A percentile compares a stretch with the other conserved stretches of the same genome.
phyloP scores from a whole-genome alignment of 805 yeast species.

The Barnettozyma botsteinii region DNA sequence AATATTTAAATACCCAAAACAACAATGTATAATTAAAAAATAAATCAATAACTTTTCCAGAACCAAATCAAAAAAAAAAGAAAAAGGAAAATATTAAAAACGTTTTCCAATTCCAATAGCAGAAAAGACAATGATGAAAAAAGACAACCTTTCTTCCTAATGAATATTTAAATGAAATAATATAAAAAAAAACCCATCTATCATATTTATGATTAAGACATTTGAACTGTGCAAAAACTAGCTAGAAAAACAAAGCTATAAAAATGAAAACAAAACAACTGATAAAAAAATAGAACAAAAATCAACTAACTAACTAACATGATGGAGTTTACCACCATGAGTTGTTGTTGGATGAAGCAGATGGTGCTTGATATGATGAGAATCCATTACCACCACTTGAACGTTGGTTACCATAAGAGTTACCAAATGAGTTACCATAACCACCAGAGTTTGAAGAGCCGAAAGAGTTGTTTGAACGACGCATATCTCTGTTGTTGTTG shows the following conservation, averaged over 20 bases:
- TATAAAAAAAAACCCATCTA: conserved; percentile 1
- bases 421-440: conserved; percentile 9
- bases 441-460: conserved; percentile 9
- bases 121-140: conserved; percentile 1
- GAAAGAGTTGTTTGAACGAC: conserved; percentile 32
- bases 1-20: conserved; percentile 7
- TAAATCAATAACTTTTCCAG: conserved; percentile 4
- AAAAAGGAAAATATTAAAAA: conserved; percentile 2
- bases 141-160: conserved; percentile 3
- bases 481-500: conserved; percentile 44
- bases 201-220: conserved; percentile 15
- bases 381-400: conserved; percentile 15
- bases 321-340: conserved; percentile 8
- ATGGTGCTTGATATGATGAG: conserved; percentile 18
- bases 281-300: neutral
- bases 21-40: neutral
- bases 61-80: neutral
- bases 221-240: conserved; percentile 13
- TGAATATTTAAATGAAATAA: conserved; percentile 4
- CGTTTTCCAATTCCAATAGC: neutral
- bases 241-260: conserved; percentile 2
- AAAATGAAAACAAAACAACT: conserved; percentile 3
- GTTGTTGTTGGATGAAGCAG: conserved; percentile 11
- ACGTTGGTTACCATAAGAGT: conserved; percentile 22
- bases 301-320: neutral